These are phyloP conservation scores for Nyssa sinensis DNA, from an alignment of 148 eudicot species.

Conservation along the genomic window DNA sequence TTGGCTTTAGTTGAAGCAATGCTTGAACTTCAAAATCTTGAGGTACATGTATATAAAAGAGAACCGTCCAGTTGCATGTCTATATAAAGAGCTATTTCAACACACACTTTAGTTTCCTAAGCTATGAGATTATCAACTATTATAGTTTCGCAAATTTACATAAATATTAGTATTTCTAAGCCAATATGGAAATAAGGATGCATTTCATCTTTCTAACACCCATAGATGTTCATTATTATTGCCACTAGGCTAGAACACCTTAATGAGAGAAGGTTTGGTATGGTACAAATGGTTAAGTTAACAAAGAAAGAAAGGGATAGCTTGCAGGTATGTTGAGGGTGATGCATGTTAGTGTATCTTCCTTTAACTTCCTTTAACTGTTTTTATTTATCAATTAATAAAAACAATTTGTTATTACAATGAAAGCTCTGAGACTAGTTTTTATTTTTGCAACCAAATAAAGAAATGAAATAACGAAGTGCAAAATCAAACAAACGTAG, in stretches of 20 bases:
- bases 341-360: background rate
- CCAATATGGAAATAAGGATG: background rate
- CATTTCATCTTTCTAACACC: background rate
- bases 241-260: constrained; percentile 68
- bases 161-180: background rate
- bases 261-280: constrained; percentile 87
- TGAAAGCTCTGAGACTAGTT: too few relatives aligned
- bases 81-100: too few relatives aligned
- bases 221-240: background rate
- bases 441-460: too few relatives aligned
- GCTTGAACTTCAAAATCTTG: background rate
- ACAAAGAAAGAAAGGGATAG: constrained; percentile 94
- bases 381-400: background rate
- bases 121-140: too few relatives aligned
- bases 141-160: background rate
- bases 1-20: background rate
- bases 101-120: too few relatives aligned
- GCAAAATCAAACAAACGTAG: too few relatives aligned
- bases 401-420: too few relatives aligned
- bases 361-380: background rate
- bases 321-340: constrained; percentile 56
- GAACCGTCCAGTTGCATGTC: background rate
- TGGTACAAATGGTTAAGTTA: constrained; percentile 96
- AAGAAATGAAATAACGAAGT: too few relatives aligned
- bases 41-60: too few relatives aligned